Evolutionary conservation across 1,139 yeast genomes (phyloP), one percentile per base, ranked within the genome.

Genomic region (Candida smagusa): DNA sequence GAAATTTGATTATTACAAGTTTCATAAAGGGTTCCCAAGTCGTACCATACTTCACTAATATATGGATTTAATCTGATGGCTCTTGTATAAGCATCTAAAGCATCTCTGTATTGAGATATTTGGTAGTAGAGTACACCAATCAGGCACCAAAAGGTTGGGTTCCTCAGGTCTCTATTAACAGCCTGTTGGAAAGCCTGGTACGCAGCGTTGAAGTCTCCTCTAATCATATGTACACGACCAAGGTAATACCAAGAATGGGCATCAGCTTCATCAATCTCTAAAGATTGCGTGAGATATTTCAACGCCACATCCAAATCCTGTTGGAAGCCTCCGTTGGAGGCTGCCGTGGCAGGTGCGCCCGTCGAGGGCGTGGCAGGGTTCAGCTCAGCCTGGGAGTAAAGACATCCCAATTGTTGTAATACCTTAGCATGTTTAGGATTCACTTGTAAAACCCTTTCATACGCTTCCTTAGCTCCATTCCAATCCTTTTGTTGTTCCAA

Each of bases 171-270:
- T 44, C 97, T 78, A 61, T 92, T 92, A 39, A 92, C 98, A 6
- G 98, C 98, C 60, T 90, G 97, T 66, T 92, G 98, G 75, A 92
- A 92, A 0, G 97, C 95, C 58, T 92, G 97, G 62, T 92, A 92
- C 3, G 98, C 97, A 36, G 94, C 90, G 48, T 92, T 84, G 67
- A 89, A 92, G 60, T 90, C 96, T 47, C 88, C 90, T 53, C 94
- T 79, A 34, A 95, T 84, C 97, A 92, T 90, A 66, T 92, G 95
- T 47, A 95, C 95, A 49, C 97, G 79, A 33, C 98, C 98, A 39
- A 92, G 67, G 59, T 92, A 85, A 63, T 92, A 92, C 98, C 98
- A 92, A 22, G 95, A 82, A 55, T 92, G 96, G 9, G 98, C 96
- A 59, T 92, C 98, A 35, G 83, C 74, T 37, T 83, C 79, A 59